Conservation (phyloP, 768 basidiomycete species). For the Suillus tomentosus region DNA sequence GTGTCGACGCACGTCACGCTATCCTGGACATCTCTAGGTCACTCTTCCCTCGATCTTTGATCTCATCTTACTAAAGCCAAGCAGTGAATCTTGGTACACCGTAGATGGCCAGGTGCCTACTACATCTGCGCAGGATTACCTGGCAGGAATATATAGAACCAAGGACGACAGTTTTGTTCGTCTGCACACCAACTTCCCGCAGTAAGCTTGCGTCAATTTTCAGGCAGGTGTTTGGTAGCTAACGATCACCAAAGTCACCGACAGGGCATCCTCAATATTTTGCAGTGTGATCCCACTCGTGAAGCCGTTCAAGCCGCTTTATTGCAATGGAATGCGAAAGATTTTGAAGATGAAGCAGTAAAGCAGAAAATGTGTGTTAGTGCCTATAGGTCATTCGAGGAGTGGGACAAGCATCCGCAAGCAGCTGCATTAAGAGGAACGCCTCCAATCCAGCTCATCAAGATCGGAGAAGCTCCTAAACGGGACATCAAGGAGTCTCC, state of each 20-base stretch:
- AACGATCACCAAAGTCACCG: slow-evolving; percentile 43
- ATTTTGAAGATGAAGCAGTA: slow-evolving; percentile 51
- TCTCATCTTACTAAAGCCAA: slow-evolving; percentile 28
- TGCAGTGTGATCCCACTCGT: slow-evolving; percentile 38
- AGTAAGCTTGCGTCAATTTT: slow-evolving; percentile 38
- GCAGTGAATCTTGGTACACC: slow-evolving; percentile 53
- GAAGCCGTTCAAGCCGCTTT: slow-evolving; percentile 42
- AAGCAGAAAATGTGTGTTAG: slow-evolving; percentile 49
- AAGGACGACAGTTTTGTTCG: slow-evolving; percentile 51
- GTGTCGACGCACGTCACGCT: slow-evolving; percentile 58
- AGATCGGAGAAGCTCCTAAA: slow-evolving; percentile 50
- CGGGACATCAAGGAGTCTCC: slow-evolving; percentile 20
- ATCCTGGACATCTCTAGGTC: slow-evolving; percentile 53
- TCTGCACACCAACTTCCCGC: slow-evolving; percentile 67
- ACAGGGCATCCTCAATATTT: slow-evolving; percentile 49
- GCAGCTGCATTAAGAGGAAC: slow-evolving; percentile 40
- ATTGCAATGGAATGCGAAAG: slow-evolving; percentile 42
- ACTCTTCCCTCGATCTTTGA: background rate
- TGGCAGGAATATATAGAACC: slow-evolving; percentile 58
- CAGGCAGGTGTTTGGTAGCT: background rate
- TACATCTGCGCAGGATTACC: slow-evolving; percentile 44
- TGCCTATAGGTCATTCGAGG: slow-evolving; percentile 47
- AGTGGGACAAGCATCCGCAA: slow-evolving; percentile 55
- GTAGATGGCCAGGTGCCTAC: slow-evolving; percentile 39
- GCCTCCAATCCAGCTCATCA: slow-evolving; percentile 46